Percentiles rank a stretch among this genome's conserved stretches.
Conservation (phyloP, 2,329 filamentous ascomycete species). For the Sclerotinia subarctica region DNA sequence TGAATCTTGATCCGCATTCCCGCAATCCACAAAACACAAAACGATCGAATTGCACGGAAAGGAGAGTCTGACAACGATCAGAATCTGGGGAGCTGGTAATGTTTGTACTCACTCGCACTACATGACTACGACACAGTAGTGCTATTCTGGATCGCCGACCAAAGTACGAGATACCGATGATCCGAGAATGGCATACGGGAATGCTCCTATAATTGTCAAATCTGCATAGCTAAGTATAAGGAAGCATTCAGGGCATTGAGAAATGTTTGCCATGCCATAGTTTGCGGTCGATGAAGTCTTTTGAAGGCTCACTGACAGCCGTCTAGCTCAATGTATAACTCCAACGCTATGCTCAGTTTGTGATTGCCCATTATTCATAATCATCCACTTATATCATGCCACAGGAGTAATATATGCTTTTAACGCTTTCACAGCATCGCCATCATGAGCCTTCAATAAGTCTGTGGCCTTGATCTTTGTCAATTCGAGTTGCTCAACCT, state of each 20-base stretch:
- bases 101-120: constrained; percentile 17
- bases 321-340: constrained; percentile 21
- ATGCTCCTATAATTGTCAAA: constrained; percentile 11
- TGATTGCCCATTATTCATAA: neutral
- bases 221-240: constrained; percentile 1
- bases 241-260: neutral
- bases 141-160: constrained; percentile 18
- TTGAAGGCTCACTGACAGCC: neutral
- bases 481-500: constrained; percentile 71
- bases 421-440: constrained; percentile 66
- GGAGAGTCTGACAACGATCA: constrained; percentile 7
- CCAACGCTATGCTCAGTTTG: constrained; percentile 29
- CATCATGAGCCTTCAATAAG: constrained; percentile 67
- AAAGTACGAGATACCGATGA: constrained; percentile 19
- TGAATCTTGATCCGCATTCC: constrained; percentile 1
- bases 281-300: constrained; percentile 2
- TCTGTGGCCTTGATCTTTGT: constrained; percentile 71
- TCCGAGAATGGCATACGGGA: neutral
- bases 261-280: neutral
- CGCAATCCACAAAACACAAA: constrained; percentile 2
- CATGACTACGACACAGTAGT: constrained; percentile 12
- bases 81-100: constrained; percentile 17
- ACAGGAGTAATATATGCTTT: constrained; percentile 50
- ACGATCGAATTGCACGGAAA: constrained; percentile 1
- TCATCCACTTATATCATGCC: constrained; percentile 19